phyloP scores from a whole-genome alignment of 2,329 filamentous ascomycete genomes.

The Diaporthe sp. region DNA sequence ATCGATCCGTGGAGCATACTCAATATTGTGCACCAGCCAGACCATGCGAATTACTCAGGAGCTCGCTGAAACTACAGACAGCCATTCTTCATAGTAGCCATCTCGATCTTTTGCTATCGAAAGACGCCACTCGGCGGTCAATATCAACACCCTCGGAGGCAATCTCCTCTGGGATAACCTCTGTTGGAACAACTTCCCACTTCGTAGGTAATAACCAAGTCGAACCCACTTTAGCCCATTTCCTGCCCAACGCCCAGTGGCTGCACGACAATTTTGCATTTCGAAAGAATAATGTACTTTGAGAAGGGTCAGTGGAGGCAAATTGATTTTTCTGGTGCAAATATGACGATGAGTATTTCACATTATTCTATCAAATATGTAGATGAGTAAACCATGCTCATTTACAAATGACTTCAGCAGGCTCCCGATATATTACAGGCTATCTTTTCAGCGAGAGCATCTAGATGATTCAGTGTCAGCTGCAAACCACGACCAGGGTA shows the following conservation, averaged over 20 bases:
- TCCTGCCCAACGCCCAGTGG: background rate
- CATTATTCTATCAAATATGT: background rate
- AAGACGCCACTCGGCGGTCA: background rate
- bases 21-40: background rate
- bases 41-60: background rate
- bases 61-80: background rate
- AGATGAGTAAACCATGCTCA: background rate
- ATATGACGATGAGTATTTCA: background rate
- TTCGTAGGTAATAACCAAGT: background rate
- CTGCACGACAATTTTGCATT: too few species aligned
- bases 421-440: conserved; percentile 21
- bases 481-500: background rate
- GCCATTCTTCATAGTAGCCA: background rate
- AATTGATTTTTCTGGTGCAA: accelerated
- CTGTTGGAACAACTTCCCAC: too few species aligned
- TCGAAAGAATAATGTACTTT: background rate
- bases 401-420: background rate
- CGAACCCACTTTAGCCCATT: background rate
- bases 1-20: background rate
- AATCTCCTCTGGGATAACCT: too few species aligned
- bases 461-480: background rate
- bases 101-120: background rate
- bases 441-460: conserved; percentile 37
- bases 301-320: background rate
- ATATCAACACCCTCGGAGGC: too few species aligned